phyloP scores from a whole-genome alignment of 1,284 basidiomycete species.

The Naganishia sp. region DNA sequence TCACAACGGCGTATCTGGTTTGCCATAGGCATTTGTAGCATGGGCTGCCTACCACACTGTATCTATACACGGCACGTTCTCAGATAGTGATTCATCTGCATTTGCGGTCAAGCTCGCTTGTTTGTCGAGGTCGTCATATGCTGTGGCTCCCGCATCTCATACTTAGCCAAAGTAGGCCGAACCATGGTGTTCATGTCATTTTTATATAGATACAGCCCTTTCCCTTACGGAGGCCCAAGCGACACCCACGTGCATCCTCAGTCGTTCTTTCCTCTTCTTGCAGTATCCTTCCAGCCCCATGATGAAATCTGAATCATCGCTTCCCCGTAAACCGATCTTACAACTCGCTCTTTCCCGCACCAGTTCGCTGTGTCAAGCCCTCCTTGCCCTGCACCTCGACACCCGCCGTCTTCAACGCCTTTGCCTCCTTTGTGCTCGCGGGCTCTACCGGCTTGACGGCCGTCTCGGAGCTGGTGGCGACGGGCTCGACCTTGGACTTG shows the following conservation, averaged over 20 bases:
- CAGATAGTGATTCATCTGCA: too few species aligned
- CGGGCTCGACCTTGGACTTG: constrained; percentile 32
- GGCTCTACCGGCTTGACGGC: constrained; percentile 38
- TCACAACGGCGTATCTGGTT: constrained; percentile 51
- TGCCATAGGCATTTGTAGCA: constrained; percentile 34
- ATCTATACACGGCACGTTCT: constrained; percentile 16
- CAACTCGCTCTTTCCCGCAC: constrained; percentile 21
- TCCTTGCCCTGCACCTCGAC: constrained; percentile 33
- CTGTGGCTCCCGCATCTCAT: too few species aligned
- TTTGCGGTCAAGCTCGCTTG: too few species aligned
- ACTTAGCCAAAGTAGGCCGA: too few species aligned
- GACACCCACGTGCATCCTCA: too few species aligned
- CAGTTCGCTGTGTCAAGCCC: constrained; percentile 21
- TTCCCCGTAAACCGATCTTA: neutral
- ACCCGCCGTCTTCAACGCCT: constrained; percentile 38
- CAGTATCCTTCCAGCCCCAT: too few species aligned
- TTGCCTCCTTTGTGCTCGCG: constrained; percentile 41
- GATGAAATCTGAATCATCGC: too few species aligned
- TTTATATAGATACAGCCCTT: neutral
- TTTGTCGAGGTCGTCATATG: too few species aligned
- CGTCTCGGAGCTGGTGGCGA: neutral
- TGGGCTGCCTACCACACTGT: constrained; percentile 10
- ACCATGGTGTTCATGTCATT: neutral
- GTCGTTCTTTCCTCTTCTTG: too few species aligned
- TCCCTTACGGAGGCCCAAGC: too few species aligned